Percentiles rank a stretch among this genome's conserved stretches.
phyloP scores from a whole-genome alignment of 2,329 filamentous ascomycete species.

The Orbilia brochopaga region DNA sequence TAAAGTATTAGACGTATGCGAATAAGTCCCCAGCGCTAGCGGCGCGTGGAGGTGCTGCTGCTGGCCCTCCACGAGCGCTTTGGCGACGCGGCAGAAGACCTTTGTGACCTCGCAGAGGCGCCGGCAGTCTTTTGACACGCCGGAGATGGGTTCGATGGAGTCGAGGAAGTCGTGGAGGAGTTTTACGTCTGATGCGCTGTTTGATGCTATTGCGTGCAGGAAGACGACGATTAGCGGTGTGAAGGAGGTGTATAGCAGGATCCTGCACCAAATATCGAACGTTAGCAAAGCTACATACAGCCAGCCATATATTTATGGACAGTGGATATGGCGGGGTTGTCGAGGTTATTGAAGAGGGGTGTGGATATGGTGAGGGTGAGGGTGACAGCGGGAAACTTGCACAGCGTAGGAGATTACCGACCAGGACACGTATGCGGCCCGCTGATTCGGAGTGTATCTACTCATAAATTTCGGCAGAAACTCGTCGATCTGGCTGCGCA shows the following conservation, averaged over 20 bases:
- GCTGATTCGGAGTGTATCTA: constrained; percentile 24
- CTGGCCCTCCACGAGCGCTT: constrained; percentile 31
- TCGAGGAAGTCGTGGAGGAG: constrained; percentile 47
- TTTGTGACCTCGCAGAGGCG: constrained; percentile 38
- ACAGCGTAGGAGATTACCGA: constrained; percentile 17
- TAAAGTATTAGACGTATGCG: constrained; percentile 41
- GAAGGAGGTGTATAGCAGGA: constrained; percentile 46
- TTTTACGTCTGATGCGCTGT: constrained; percentile 31
- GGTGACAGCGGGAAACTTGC: constrained; percentile 18
- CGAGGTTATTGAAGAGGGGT: background rate
- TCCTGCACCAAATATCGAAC: constrained; percentile 7
- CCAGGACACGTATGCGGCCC: constrained; percentile 44
- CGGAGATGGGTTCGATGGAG: constrained; percentile 36
- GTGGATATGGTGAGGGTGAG: background rate
- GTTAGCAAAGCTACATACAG: background rate
- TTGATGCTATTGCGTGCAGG: constrained; percentile 39
- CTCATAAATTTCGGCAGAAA: constrained; percentile 43
- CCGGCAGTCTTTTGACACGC: constrained; percentile 34
- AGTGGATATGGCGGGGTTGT: background rate
- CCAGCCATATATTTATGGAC: background rate
- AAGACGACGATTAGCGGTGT: constrained; percentile 49
- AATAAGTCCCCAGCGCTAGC: constrained; percentile 31
- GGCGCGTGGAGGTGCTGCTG: constrained; percentile 16
- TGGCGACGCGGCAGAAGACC: constrained; percentile 47
- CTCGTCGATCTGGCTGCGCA: constrained; percentile 29